These are phyloP conservation scores for Sugiyamaella qingdaonensis DNA, from an alignment of 805 yeast species.

Conservation along the genomic window DNA sequence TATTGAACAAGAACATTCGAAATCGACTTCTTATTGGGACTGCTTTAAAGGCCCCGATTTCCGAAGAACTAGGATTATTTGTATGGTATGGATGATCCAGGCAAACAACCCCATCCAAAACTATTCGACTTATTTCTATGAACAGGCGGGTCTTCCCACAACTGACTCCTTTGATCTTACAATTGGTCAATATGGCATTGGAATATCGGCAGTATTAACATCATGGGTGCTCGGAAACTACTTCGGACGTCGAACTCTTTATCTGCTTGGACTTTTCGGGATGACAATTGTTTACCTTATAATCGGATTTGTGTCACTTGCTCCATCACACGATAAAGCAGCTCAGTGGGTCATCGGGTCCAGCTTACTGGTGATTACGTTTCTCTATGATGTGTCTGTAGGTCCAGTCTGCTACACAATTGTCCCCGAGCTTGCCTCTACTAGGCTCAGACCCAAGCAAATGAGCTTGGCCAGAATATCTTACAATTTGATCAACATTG, in stretches of 20 bases:
- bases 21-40: constrained; percentile 28
- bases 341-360: constrained; percentile 8
- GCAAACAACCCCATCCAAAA: constrained; percentile 15
- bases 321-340: not conserved
- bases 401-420: constrained; percentile 17
- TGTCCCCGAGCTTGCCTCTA: constrained; percentile 36
- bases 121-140: constrained; percentile 33
- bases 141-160: constrained; percentile 36
- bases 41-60: constrained; percentile 45
- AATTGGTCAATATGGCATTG: constrained; percentile 44
- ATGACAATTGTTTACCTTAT: constrained; percentile 8
- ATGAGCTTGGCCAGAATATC: constrained; percentile 38
- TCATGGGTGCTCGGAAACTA: constrained; percentile 3
- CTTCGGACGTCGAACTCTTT: constrained; percentile 5
- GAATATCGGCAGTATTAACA: constrained; percentile 36
- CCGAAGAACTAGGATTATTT: constrained; percentile 49
- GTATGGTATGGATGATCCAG: constrained; percentile 44
- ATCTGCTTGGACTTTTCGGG: constrained; percentile 5
- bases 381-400: constrained; percentile 41
- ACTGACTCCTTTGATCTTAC: constrained; percentile 42
- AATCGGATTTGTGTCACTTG: constrained; percentile 18
- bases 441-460: constrained; percentile 40
- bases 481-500: constrained; percentile 26
- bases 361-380: constrained; percentile 26
- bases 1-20: constrained; percentile 22